Base-by-base conservation (phyloP, 1,284 basidiomycete genomes). In the Melampsora americana region DNA sequence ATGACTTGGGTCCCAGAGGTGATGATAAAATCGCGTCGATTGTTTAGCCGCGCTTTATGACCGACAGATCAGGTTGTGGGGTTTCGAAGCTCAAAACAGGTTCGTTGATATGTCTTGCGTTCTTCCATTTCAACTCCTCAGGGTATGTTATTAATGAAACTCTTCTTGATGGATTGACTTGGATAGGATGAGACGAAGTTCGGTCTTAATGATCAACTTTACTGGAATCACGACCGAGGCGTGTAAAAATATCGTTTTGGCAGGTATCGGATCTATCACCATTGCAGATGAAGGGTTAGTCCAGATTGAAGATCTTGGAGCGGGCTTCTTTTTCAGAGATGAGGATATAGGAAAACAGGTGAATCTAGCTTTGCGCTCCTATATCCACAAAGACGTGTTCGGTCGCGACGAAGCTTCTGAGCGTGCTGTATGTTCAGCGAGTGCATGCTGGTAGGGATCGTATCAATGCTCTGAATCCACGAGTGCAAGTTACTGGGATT, bases 271-370 rank as follows among this genome's bases (percentile, higher is more conserved):
- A 2, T 82, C 83, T 39, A 77, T 88, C 78, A 86, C 86, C 68
- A 81, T 88, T n/a, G 82, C 87, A 79, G 87, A 88, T 78, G 83
- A 83, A 11, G 80, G 81, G n/a, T 77, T 79, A 0, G 84, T 87
- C 0, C 79, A 83, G 0, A 83, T 84, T 78, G 89, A 92, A 81
- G 95, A 98, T 84, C 87, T 99, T 28, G 92, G 92, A 12, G 88
- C 90, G 7, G 92, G 93, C 14, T 97, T 98, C 86, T 91, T 99
- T 83, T 95, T 92, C 84, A 87, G 93, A 81, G 92, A 96, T 81
- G 89, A 90, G 78, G 95, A 98, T 80, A 89, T 97, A 46, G 95
- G 93, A 66, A 60, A 69, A 68, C 32, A 42, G 26, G 73, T 75
- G 60, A 48, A 28, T 53, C 30, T 16, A 20, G 28, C 61, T 35